These are phyloP conservation scores for Fibroporia radiculosa DNA, from an alignment of 768 basidiomycete genomes.

Conservation along the genomic window DNA sequence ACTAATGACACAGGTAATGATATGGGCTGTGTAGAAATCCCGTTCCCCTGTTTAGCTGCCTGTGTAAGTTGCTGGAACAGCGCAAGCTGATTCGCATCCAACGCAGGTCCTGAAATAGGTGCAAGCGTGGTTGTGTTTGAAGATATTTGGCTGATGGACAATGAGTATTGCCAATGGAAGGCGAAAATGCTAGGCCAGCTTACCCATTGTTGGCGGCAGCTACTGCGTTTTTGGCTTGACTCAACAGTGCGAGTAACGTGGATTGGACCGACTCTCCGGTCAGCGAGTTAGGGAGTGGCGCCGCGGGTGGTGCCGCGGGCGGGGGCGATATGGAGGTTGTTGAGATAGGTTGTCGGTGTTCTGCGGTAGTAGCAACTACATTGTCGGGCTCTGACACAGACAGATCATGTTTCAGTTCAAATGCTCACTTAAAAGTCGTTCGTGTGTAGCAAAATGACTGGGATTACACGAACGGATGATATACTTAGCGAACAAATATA, in stretches of 20 bases:
- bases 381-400: slow-evolving; percentile 47
- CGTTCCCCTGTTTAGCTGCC: slow-evolving; percentile 35
- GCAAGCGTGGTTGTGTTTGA: slow-evolving; percentile 39
- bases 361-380: slow-evolving; percentile 15
- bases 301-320: slow-evolving; percentile 21
- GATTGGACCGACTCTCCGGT: slow-evolving; percentile 51
- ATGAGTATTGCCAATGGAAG: slow-evolving; percentile 5
- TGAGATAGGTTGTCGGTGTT: slow-evolving; percentile 13
- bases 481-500: slow-evolving; percentile 77
- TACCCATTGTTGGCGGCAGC: slow-evolving; percentile 29
- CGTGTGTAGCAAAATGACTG: slow-evolving; percentile 43
- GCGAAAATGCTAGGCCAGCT: slow-evolving; percentile 17
- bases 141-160: slow-evolving; percentile 46
- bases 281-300: slow-evolving; percentile 16
- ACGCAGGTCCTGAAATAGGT: slow-evolving; percentile 23
- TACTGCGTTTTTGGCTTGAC: slow-evolving; percentile 50
- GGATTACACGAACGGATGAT: slow-evolving; percentile 56
- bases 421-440: slow-evolving; percentile 46
- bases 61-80: slow-evolving; percentile 73
- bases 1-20: slow-evolving; percentile 24
- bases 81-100: slow-evolving; percentile 55
- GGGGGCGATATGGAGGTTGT: slow-evolving; percentile 13
- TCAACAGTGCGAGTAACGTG: slow-evolving; percentile 60
- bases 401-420: slow-evolving; percentile 61
- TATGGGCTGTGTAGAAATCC: slow-evolving; percentile 17